These are phyloP conservation scores for Ballota nigra DNA, from an alignment of 257 asterid species.

Conservation along the genomic window DNA sequence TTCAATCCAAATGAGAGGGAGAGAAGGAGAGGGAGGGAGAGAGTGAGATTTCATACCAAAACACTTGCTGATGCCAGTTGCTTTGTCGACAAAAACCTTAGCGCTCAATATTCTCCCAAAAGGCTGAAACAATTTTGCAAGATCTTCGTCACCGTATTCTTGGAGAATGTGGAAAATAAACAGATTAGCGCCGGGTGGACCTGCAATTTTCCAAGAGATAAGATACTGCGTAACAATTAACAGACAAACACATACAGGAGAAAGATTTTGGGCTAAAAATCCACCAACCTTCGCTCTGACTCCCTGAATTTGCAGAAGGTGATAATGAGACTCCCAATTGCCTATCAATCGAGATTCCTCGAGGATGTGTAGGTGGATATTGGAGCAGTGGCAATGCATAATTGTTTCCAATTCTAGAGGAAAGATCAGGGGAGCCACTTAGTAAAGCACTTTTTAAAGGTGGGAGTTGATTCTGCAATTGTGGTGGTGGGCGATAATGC, in stretches of 20 bases:
- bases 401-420: slow-evolving; percentile 59
- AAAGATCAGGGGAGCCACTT: slow-evolving; percentile 55
- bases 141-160: slow-evolving; percentile 89
- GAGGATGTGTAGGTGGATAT: slow-evolving; percentile 62
- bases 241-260: background rate
- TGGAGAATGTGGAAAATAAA: slow-evolving; percentile 96
- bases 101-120: slow-evolving; percentile 91
- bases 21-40: background rate
- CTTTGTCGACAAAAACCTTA: slow-evolving; percentile 87
- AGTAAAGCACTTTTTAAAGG: slow-evolving; percentile 48
- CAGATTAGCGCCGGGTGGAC: slow-evolving; percentile 94
- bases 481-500: slow-evolving; percentile 77
- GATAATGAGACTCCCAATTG: slow-evolving; percentile 49
- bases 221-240: slow-evolving; percentile 6
- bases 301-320: slow-evolving; percentile 55
- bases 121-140: slow-evolving; percentile 71
- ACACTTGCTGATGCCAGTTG: slow-evolving; percentile 91
- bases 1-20: background rate
- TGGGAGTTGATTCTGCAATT: slow-evolving; percentile 70
- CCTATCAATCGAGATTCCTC: slow-evolving; percentile 47
- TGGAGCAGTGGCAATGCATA: slow-evolving; percentile 54
- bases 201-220: slow-evolving; percentile 38
- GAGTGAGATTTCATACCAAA: slow-evolving; percentile 56
- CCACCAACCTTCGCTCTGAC: slow-evolving; percentile 77
- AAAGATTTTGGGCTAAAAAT: background rate